A percentile compares a stretch with the other conserved stretches of the same genome.
phyloP scores from a whole-genome alignment of 2,329 filamentous ascomycete genomes.

The Macrophomina pseudophaseolina region DNA sequence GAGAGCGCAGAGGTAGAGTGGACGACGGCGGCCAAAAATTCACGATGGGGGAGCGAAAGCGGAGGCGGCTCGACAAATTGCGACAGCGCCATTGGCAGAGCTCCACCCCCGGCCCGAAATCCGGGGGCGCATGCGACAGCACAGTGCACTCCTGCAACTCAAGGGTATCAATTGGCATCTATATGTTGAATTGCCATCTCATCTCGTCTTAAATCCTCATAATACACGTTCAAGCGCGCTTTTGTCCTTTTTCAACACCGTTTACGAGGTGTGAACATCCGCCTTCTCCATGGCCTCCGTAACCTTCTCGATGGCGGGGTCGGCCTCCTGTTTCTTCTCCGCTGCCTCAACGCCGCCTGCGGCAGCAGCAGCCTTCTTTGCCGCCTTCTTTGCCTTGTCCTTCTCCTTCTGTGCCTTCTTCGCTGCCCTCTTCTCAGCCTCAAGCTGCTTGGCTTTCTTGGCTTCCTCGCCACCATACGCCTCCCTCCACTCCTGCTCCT shows the following conservation, averaged over 20 bases:
- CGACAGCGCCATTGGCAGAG: constrained; percentile 22
- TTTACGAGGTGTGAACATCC: constrained; percentile 27
- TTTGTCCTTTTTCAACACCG: not conserved
- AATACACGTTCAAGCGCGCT: not conserved
- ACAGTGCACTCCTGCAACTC: constrained; percentile 12
- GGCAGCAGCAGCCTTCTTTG: constrained; percentile 51
- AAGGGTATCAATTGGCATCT: constrained; percentile 26
- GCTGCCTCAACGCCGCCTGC: constrained; percentile 45
- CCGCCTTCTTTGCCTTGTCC: constrained; percentile 61
- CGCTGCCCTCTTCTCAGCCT: constrained; percentile 55
- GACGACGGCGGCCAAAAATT: constrained; percentile 25
- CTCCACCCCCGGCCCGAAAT: constrained; percentile 2
- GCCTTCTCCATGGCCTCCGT: constrained; percentile 27
- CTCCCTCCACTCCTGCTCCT: constrained; percentile 82
- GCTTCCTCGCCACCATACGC: constrained; percentile 71
- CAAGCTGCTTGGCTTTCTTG: constrained; percentile 69
- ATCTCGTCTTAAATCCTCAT: constrained; percentile 18
- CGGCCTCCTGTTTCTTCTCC: constrained; percentile 28
- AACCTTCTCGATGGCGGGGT: constrained; percentile 26
- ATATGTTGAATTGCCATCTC: constrained; percentile 23
- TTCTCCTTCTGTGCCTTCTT: constrained; percentile 68
- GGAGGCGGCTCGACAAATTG: constrained; percentile 24
- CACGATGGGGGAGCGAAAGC: constrained; percentile 25
- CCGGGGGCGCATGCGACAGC: constrained; percentile 17
- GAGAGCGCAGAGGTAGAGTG: constrained; percentile 5